Base-by-base conservation (phyloP, 2,329 filamentous ascomycete species). In the Xylaria sp. region DNA sequence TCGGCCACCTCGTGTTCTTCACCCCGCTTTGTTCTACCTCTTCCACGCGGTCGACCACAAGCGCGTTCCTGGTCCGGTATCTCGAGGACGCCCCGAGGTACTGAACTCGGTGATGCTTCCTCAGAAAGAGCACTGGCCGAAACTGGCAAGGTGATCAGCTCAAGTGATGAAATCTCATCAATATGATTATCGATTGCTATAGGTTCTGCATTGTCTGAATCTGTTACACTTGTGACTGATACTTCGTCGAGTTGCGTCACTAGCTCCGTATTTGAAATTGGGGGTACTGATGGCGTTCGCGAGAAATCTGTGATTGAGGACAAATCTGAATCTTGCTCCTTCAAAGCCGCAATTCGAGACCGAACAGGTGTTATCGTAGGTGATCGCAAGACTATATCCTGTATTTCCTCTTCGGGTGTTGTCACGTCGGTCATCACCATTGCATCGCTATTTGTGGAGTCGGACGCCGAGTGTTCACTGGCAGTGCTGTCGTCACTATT, bases 391-490 rank as follows among this genome's bases (percentile, higher is more conserved):
- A 70, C 55, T 5, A 77, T 75, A 19, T 78, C 78, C 2, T 80
- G 78, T 1, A 74, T 77, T 40, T 84, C 81, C 53, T 80, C 79
- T 37, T 82, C 82, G 0, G 83, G 83, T 1, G 82, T 80, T 0
- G 83, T 85, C 3, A 75, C 77, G 49, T 85, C 83, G 2, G 79
- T 80, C 15, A 76, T 65, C 37, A 68, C 69, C 37, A 72, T 66
- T n/a, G 25, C 41, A 31, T 73, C 74, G 3, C 66, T 70, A 29
- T 70, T 76, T 1, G 61, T 73, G 3, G 70, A 72, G 23, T 75
- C 75, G 0, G 76, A 76, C n/a, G 68, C 62, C 9, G 73, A 71
- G 2, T 68, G 68, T 44, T 67, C 73, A 38, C 62, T 71, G 35
- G 57, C 63, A n/a, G 67, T 74, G 17, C 71, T 71, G 0, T 71